Evolutionary conservation across 495 filamentous ascomycete species (phyloP).

Genomic region (Jackrogersella minutella): DNA sequence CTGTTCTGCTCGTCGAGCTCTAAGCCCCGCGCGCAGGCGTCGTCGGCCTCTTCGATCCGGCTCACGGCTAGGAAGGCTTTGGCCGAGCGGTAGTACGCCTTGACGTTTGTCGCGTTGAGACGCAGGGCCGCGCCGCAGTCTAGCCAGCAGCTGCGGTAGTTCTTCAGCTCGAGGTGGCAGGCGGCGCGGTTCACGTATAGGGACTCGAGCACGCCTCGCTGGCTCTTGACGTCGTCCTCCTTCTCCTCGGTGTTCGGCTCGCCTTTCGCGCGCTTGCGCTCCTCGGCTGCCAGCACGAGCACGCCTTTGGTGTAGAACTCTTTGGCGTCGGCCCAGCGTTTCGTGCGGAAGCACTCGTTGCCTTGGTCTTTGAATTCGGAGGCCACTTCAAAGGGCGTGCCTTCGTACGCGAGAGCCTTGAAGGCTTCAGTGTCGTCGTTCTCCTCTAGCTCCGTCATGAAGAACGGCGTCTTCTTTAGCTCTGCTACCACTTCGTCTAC

Average conservation of each 20-base stretch:
- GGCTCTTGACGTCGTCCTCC: constrained; percentile 61
- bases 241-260: constrained; percentile 44
- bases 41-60: constrained; percentile 76
- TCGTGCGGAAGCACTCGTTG: constrained; percentile 81
- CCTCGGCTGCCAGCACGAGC: constrained; percentile 67
- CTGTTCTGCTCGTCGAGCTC: constrained; percentile 66
- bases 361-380: constrained; percentile 84
- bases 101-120: constrained; percentile 79
- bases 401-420: constrained; percentile 90
- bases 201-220: constrained; percentile 71
- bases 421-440: constrained; percentile 86
- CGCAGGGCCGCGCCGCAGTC: constrained; percentile 84
- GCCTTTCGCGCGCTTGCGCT: constrained; percentile 48
- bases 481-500: constrained; percentile 75
- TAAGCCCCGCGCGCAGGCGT: constrained; percentile 75
- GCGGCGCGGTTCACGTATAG: constrained; percentile 87
- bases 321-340: constrained; percentile 81
- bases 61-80: constrained; percentile 77
- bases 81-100: constrained; percentile 86
- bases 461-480: constrained; percentile 84
- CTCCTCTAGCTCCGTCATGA: constrained; percentile 92
- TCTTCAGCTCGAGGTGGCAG: constrained; percentile 75
- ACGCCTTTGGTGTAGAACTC: constrained; percentile 92
- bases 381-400: constrained; percentile 81
- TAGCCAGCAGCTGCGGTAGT: constrained; percentile 81